Base-by-base conservation (phyloP, 1,284 basidiomycete species). In the Ganoderma resinaceum region DNA sequence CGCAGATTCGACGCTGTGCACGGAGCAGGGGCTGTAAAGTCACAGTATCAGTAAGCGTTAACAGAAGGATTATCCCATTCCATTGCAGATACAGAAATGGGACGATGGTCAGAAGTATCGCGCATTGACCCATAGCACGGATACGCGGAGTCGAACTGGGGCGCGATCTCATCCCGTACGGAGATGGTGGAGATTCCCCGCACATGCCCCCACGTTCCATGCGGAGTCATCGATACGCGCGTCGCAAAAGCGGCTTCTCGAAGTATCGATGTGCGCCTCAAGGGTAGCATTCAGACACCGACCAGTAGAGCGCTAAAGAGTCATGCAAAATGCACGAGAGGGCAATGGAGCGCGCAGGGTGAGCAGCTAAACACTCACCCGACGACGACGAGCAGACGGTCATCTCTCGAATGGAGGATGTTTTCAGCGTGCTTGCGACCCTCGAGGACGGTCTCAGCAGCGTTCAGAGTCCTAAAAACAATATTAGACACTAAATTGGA, bases 331-430 rank as follows among this genome's bases (percentile, higher is more conserved):
- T 26, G 23, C 6, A 42, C 40, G 40, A 18, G 40, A 42, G 20
- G 40, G 40, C 23, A 52, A 12, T 26, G 23, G 23, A 52, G 61
- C 61, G 35, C 42, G 29, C n/a, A 11, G 26, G 18, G 23, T 11
- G 26, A n/a, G 6, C 23, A 38, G 18, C 31, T 16, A 35, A 57
- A 20, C 29, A 82, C 90, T 73, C 75, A 93, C 91, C 94, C 94
- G 66, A 97, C 92, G 49, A 97, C 91, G 7, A 98, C 95, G 63
- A 97, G 82, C 29, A 98, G 84, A 66, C 96, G 89, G 81, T 98
- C 96, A 80, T 98, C 96, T 68, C 92, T 87, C 26, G 95, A 95
- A 71, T 86, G 88, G 49, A 97, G 83, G 65, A 97, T 89, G 40
- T 88, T 88, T 80, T 97, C 95, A 3, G 91, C 89, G 31, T 89